phyloP scores from a whole-genome alignment of 176 grass and related monocot species.

The Phoenix dactylifera region DNA sequence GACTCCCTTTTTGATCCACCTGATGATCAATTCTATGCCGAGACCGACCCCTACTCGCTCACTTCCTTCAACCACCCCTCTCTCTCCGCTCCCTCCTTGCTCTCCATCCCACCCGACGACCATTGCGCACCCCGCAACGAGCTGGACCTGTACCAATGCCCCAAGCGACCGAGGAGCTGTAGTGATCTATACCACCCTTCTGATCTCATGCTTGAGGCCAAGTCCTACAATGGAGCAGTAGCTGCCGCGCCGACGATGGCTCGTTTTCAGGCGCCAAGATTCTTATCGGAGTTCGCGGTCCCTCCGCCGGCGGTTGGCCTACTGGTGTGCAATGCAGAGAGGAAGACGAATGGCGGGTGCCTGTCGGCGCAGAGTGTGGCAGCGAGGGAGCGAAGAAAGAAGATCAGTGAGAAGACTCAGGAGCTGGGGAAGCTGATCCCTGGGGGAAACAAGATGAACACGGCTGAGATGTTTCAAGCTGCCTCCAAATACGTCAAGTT shows the following conservation, averaged over 20 bases:
- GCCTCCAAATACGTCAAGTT: conserved; percentile 56
- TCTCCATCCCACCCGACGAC: conserved; percentile 5
- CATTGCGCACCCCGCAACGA: neutral
- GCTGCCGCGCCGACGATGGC: neutral
- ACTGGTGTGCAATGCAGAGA: neutral
- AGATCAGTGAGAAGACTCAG: conserved; percentile 70
- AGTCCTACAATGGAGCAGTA: neutral
- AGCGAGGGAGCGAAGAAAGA: conserved; percentile 63
- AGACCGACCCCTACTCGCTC: neutral
- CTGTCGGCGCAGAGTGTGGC: conserved; percentile 29
- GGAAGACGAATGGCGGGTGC: neutral
- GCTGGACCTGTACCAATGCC: neutral
- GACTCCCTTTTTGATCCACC: conserved; percentile 27
- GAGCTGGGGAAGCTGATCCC: conserved; percentile 61
- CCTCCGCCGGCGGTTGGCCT: neutral
- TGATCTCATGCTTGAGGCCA: neutral
- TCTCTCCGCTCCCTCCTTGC: neutral
- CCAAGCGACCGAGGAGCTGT: conserved; percentile 19
- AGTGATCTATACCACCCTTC: neutral
- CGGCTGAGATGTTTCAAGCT: conserved; percentile 68
- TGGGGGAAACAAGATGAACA: conserved; percentile 53
- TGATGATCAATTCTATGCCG: neutral
- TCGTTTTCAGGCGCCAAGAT: neutral
- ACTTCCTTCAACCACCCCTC: neutral
- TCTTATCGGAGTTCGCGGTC: conserved; percentile 1